Evolutionary conservation across 2,329 filamentous ascomycete species (phyloP), one percentile per base, ranked within the genome.

Genomic region (Aspergillus udagawae): DNA sequence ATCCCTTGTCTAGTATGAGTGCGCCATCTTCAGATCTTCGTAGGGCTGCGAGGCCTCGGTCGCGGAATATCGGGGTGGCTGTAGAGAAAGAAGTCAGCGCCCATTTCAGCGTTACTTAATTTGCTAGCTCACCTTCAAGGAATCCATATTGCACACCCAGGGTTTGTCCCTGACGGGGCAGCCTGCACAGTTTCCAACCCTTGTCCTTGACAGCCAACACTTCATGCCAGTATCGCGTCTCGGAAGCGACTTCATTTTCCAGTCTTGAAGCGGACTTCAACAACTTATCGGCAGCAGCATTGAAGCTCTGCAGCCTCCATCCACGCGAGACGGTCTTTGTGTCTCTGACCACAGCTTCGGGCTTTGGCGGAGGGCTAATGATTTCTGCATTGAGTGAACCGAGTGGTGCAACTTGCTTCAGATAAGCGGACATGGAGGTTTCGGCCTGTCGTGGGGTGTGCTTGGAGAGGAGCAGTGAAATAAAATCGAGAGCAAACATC

Each of bases 111-210:
- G 6, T 38, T 17, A 38, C 6, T 38, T 38, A 4, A 12, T 20
- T 5, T 4, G 12, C 47, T 35, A 51, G 64, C 75, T 54, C 73
- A 83, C 83, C 83, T 78, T 97, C 93, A 12, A 88, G 82, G 69
- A 96, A 96, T 7, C 93, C 94, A 74, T 93, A 97, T 61, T 90
- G 86, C 38, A 97, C 93, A 21, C 89, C 92, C 51, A 97, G 80
- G 0, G 86, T 87, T 64, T 90, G 85, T 51, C 82, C 81, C 64
- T 93, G 87, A 6, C 86, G 80, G 0, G 91, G 91, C 44, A 94
- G 78, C 51, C 89, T 84, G 64, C 88, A 93, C 20, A 97, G 79
- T 21, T 89, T 87, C 93, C 94, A 99, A 4, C 92, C 92, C 54
- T 86, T 87, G 63, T 91, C 85, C 62, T 88, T 91, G 48, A 97